phyloP scores from a whole-genome alignment of 169 alveolate genomes.

The Besnoitia besnoiti region DNA sequence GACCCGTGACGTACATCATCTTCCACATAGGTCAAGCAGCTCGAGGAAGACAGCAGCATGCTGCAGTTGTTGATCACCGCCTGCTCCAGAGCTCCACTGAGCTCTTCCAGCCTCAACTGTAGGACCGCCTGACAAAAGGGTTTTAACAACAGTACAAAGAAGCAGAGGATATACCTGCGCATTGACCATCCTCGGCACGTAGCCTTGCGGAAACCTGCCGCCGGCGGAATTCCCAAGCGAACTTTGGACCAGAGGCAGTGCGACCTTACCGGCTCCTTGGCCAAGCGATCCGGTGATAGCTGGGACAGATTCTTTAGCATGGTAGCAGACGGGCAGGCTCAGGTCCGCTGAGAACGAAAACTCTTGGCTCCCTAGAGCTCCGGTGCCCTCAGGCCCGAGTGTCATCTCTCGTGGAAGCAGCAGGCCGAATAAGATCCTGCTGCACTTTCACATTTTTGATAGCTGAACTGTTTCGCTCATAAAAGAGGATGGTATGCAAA shows the following conservation, averaged over 20 bases:
- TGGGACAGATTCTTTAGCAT: not conserved
- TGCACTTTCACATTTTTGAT: not conserved
- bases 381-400: not conserved
- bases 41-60: not conserved
- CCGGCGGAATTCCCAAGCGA: too few species aligned
- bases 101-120: not conserved
- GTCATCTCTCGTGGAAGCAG: not conserved
- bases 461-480: too few species aligned
- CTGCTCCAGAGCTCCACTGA: not conserved
- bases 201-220: too few species aligned
- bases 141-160: not conserved
- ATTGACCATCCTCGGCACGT: too few species aligned
- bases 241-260: too few species aligned
- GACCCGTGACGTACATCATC: not conserved
- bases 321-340: not conserved
- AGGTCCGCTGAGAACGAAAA: not conserved
- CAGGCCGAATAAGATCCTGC: not conserved
- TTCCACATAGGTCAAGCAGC: not conserved
- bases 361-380: not conserved
- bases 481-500: too few species aligned
- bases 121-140: not conserved
- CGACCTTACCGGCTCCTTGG: conserved; percentile 8
- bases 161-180: too few species aligned
- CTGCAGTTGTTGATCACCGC: not conserved
- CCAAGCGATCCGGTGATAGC: not conserved